These are phyloP conservation scores for Trichophaea hybrida DNA, from an alignment of 2,329 filamentous ascomycete species.

Conservation along the genomic window DNA sequence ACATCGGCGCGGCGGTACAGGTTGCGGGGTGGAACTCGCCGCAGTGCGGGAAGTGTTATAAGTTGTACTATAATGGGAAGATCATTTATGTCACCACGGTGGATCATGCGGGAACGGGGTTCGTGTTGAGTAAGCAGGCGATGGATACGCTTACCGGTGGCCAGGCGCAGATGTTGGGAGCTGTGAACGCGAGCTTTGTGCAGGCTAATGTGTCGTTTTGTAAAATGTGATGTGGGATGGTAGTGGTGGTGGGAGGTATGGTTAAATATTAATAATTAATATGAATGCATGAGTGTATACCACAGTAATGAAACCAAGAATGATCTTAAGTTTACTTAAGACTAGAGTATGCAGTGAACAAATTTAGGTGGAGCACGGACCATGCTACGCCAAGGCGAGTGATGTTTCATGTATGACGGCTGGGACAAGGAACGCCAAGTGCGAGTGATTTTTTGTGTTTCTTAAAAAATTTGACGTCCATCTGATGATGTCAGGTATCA, in stretches of 20 bases:
- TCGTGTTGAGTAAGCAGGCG: slow-evolving; percentile 37
- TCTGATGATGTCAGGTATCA: too few species aligned
- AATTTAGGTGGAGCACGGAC: too few species aligned
- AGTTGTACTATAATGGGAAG: slow-evolving; percentile 39
- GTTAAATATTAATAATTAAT: too few species aligned
- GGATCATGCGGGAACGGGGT: slow-evolving; percentile 37
- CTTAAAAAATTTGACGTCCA: too few species aligned
- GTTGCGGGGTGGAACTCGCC: slow-evolving; percentile 42
- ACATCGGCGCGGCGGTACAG: slow-evolving; percentile 41
- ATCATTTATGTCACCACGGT: slow-evolving; percentile 44
- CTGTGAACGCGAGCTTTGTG: slow-evolving; percentile 36
- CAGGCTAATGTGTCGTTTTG: slow-evolving; percentile 18
- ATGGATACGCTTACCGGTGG: slow-evolving; percentile 43
- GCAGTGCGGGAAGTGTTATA: slow-evolving; percentile 48
- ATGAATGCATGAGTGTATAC: too few species aligned
- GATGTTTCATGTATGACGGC: too few species aligned
- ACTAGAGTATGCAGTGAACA: too few species aligned
- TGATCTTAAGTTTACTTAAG: too few species aligned
- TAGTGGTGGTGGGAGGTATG: not conserved
- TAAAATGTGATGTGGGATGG: not conserved
- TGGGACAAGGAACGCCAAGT: too few species aligned
- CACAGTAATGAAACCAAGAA: too few species aligned
- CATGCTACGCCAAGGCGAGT: too few species aligned
- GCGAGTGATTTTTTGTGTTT: too few species aligned
- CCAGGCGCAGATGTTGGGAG: slow-evolving; percentile 38